Evolutionary conservation across 2,329 filamentous ascomycete species (phyloP).

Genomic region (Colletotrichum sidae): DNA sequence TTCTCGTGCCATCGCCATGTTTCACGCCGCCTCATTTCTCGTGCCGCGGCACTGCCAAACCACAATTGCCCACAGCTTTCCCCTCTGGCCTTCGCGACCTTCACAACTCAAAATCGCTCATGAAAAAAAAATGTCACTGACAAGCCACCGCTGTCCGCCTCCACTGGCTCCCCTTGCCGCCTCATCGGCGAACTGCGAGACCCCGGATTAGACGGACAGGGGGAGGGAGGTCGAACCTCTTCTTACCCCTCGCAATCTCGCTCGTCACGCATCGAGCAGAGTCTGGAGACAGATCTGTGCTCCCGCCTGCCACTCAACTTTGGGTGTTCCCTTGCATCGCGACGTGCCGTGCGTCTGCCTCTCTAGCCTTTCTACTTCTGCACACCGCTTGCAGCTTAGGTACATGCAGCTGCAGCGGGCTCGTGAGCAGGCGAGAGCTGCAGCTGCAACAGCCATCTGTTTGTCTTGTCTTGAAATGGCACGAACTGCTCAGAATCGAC

Average conservation of each 20-base stretch:
- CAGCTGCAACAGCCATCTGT: too few species aligned
- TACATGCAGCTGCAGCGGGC: too few species aligned
- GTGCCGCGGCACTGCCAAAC: too few species aligned
- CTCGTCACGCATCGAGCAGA: conserved; percentile 1
- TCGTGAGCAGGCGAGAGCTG: too few species aligned
- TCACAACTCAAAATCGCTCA: not conserved
- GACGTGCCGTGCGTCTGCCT: not conserved
- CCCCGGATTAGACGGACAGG: conserved; percentile 29
- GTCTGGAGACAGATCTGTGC: conserved; percentile 1
- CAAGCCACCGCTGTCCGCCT: conserved; percentile 14
- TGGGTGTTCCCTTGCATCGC: not conserved
- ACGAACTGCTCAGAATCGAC: too few species aligned
- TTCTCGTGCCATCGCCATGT: not conserved
- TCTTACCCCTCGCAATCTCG: not conserved
- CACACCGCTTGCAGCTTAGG: too few species aligned
- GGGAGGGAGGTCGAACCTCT: not conserved
- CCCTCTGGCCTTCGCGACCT: too few species aligned
- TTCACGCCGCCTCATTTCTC: too few species aligned
- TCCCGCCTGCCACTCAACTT: not conserved
- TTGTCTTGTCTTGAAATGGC: too few species aligned
- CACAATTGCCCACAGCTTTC: too few species aligned
- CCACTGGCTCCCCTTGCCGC: conserved; percentile 30
- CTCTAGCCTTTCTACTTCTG: not conserved
- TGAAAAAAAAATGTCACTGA: not conserved
- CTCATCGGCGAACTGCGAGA: conserved; percentile 36